Percentiles rank a stretch among this genome's conserved stretches.
Evolutionary conservation across 805 yeast genomes (phyloP).

Genomic region (Candida sphagnicola): DNA sequence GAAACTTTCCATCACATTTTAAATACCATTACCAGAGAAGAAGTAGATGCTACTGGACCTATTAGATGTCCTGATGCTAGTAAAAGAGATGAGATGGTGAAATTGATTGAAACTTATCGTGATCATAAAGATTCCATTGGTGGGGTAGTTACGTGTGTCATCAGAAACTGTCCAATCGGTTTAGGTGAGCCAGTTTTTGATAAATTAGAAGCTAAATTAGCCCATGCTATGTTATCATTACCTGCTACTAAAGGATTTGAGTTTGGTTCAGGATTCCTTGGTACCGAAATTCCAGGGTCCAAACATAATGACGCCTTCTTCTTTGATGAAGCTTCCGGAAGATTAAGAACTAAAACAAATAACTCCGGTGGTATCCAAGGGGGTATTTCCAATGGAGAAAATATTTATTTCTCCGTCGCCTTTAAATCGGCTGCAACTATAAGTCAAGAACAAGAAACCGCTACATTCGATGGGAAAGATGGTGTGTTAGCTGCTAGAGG

Average conservation of each 20-base stretch:
- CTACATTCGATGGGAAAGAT: constrained; percentile 80
- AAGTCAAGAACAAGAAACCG: constrained; percentile 85
- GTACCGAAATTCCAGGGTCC: constrained; percentile 88
- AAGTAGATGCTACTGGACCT: constrained; percentile 84
- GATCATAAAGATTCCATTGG: constrained; percentile 92
- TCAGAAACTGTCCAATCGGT: constrained; percentile 92
- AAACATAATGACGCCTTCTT: constrained; percentile 87
- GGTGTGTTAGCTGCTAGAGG: constrained; percentile 95
- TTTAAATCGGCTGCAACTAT: constrained; percentile 98
- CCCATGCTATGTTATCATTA: constrained; percentile 96
- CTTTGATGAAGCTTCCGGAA: constrained; percentile 53
- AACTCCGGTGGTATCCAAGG: constrained; percentile 98
- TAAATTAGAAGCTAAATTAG: constrained; percentile 89
- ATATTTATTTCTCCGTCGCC: constrained; percentile 90
- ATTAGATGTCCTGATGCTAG: constrained; percentile 86
- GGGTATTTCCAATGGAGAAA: constrained; percentile 95
- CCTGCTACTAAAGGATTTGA: constrained; percentile 99
- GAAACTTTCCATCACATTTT: constrained; percentile 63
- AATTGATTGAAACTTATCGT: constrained; percentile 81
- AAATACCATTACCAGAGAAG: constrained; percentile 77
- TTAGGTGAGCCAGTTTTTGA: constrained; percentile 98
- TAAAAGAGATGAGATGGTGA: constrained; percentile 74
- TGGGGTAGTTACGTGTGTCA: constrained; percentile 96
- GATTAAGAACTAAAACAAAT: constrained; percentile 82
- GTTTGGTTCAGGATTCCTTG: constrained; percentile 93